A percentile compares a stretch with the other conserved stretches of the same genome.
Conservation (phyloP, 129 eudicot genomes). For the Rutidosis leptorrhynchoides region DNA sequence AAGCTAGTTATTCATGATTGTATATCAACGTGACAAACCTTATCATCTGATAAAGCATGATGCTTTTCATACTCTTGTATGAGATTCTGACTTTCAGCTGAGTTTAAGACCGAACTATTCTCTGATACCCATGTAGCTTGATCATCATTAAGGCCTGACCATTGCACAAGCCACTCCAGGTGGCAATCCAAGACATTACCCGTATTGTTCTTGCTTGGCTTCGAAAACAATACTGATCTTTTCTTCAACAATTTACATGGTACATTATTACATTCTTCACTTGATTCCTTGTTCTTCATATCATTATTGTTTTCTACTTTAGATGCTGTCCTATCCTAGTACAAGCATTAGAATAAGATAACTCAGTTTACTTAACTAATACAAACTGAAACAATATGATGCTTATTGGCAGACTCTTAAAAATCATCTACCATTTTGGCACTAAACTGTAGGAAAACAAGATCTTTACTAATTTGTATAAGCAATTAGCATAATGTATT, state of each 20-base stretch:
- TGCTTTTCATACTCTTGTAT: conserved; percentile 47
- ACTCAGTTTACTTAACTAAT: conserved; percentile 9
- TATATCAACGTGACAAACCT: conserved; percentile 33
- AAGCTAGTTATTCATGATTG: background rate
- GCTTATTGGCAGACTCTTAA: background rate
- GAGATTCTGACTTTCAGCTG: conserved; percentile 47
- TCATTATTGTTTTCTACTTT: conserved; percentile 37
- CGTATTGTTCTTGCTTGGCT: conserved; percentile 21
- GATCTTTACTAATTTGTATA: background rate
- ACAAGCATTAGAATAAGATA: conserved; percentile 24
- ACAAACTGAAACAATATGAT: background rate
- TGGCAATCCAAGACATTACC: conserved; percentile 35
- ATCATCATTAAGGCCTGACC: conserved; percentile 61
- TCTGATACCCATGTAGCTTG: conserved; percentile 72
- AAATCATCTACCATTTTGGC: conserved; percentile 3
- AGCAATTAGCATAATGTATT: background rate
- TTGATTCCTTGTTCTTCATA: conserved; percentile 39
- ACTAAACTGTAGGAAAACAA: background rate
- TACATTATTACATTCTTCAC: conserved; percentile 48
- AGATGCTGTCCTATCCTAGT: conserved; percentile 57
- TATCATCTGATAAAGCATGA: conserved; percentile 27
- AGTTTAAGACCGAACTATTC: conserved; percentile 35
- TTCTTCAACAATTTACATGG: conserved; percentile 59
- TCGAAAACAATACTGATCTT: conserved; percentile 31
- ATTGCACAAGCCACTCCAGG: conserved; percentile 77